These are phyloP conservation scores for Huiozyma naganishii DNA, from an alignment of 805 yeast genomes.

Conservation along the genomic window DNA sequence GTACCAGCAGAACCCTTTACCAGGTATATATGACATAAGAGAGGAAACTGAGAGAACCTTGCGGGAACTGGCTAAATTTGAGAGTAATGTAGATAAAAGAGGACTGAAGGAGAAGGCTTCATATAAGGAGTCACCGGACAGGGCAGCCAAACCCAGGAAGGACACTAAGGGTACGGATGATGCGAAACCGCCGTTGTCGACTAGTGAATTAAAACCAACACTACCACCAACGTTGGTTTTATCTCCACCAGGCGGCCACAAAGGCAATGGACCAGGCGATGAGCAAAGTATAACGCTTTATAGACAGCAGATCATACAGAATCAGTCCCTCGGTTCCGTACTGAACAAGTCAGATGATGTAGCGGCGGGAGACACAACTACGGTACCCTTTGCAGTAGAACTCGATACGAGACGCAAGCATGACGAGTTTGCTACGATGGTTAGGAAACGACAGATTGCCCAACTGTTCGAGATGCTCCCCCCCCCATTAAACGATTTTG, in stretches of 20 bases:
- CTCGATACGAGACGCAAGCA: not conserved
- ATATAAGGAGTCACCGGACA: constrained; percentile 8
- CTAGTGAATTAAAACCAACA: constrained; percentile 1
- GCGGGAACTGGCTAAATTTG: constrained; percentile 32
- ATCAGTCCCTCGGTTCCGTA: constrained; percentile 4
- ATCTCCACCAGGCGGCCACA: constrained; percentile 28
- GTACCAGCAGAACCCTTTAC: constrained; percentile 57
- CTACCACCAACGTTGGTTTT: constrained; percentile 16
- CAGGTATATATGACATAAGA: constrained; percentile 56
- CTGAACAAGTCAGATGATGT: not conserved
- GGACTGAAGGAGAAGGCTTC: constrained; percentile 18
- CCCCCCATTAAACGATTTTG: constrained; percentile 38
- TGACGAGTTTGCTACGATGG: constrained; percentile 3
- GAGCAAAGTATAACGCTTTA: constrained; percentile 22
- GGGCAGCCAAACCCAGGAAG: constrained; percentile 9
- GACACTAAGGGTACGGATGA: constrained; percentile 14
- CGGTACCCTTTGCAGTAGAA: not conserved
- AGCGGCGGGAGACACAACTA: not conserved
- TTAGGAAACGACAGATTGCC: constrained; percentile 7
- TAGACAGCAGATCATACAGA: constrained; percentile 15
- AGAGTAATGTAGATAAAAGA: constrained; percentile 28
- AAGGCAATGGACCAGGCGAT: constrained; percentile 5
- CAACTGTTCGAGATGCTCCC: constrained; percentile 29
- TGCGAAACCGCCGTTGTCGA: constrained; percentile 10
- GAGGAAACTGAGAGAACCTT: constrained; percentile 43